Base-by-base conservation (phyloP, 805 yeast species). In the Suhomyces xylopsoci region DNA sequence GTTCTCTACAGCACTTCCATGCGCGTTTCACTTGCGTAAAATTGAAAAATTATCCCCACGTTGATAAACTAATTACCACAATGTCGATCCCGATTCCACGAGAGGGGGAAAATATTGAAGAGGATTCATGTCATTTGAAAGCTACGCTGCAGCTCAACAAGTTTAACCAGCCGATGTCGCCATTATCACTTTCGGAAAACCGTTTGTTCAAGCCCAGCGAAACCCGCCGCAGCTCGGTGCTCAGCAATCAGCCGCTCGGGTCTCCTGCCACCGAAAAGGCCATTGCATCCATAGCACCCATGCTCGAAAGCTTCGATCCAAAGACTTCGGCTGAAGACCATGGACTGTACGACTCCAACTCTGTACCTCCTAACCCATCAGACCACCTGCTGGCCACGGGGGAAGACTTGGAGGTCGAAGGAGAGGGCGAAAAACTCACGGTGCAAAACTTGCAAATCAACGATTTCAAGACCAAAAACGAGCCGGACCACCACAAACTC, bases 221-320 rank as follows among this genome's bases (percentile, higher is more conserved):
- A 14, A 42, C 26, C 14, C 26, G 45, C 14, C 26, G 30, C 25
- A n/a, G 30, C 22, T 42, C 45, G 6, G 22, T 42, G 10, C 45
- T 42, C 30, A 24, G 32, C 17, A 40, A 45, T 19, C 57, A 51
- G 19, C 62, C 58, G 34, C 44, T 56, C n/a, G 56, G 65, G 3
- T 57, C 69, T 1, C 71, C 72, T 10, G 69, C 68, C 26, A 73
- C 79, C 2, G 70, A 74, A 51, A 82, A 76, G 56, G 93, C 93
- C 10, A 84, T 87, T 76, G 92, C 89, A 9, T 80, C 90, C 0
- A 82, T 88, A 44, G 93, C 93, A 0, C 94, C 96, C 2, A 86
- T 88, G 63, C 67, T 88, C 41, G 91, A 85, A 63, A 77, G 82
- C 1, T 88, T 86, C 66, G 79, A 82, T 5, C 94, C 94, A 5